Base-by-base conservation (phyloP, 2,329 filamentous ascomycete genomes). In the Beauveria brongniartii region DNA sequence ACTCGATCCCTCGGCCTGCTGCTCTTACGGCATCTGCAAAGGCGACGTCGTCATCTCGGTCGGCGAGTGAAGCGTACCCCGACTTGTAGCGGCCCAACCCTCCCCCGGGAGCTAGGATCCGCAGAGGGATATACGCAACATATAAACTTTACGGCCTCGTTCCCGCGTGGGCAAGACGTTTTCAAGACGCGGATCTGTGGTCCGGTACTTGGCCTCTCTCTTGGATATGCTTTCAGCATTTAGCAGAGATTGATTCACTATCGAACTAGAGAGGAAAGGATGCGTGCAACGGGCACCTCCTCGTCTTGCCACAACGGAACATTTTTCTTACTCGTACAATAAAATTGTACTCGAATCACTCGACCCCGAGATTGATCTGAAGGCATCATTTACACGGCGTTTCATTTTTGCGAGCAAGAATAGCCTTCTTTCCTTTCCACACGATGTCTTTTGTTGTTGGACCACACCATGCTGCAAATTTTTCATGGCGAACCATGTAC, bases 11-110 rank as follows among this genome's bases (percentile, higher is more conserved):
- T 77, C 80, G 30, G 76, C 71, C 14, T 83, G 81, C 69, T 83
- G 81, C 68, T 78, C 77, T n/a, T 82, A 82, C 63, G 80, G 81
- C 55, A 71, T 71, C 40, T 83, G 80, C 70, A 78, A 78, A 60
- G 76, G 76, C 58, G 76, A 80, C 62, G 77, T 82, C 53, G 77
- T 82, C 48, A 67, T 80, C 56, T 73, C 74, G 10, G 78, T 80
- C 68, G 74, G 72, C 58, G 74, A 68, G 67, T 66, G 40, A 65
- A 26, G 16, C n/a, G 34, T 26, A 14, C 12, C 16, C 16, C 12
- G 2, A 37, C 24, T 10, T 5, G 3, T 18, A 20, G 30, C 41
- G 41, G 41, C 30, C 55, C 26, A 22, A n/a, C 40, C 6, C 40
- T 46, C 24, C 26, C 30, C 10, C 10, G 26, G 12, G 8, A 30